Evolutionary conservation across 2,329 filamentous ascomycete species (phyloP), one percentile per base, ranked within the genome.

Genomic region (Botryotinia narcissicola): DNA sequence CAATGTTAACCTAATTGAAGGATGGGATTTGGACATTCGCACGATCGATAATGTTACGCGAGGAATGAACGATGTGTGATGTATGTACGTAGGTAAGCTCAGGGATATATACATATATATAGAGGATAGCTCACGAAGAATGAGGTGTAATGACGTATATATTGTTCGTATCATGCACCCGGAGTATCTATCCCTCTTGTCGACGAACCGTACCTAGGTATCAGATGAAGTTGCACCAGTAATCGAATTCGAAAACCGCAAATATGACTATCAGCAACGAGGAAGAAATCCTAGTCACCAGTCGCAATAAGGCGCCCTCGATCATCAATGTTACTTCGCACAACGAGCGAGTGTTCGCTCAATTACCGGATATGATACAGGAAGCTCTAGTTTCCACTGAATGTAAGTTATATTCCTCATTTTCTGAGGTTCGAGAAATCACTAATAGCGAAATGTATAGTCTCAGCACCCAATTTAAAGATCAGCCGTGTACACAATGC

Each of bases 281-380:
- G n/a, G 64, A 76, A 16, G 77, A 78, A 72, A 71, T 78, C 18
- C 77, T 73, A 59, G 69, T 79, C 37, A 78, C 77, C 8, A 79
- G 78, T 64, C 75, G 77, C 44, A 77, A 76, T 67, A 72, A 77
- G 61, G 75, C 78, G 40, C 78, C 78, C 6, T 78, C 77, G 10
- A 72, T 79, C 7, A 79, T 80, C 51, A 74, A 79, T 72, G 77
- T 80, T 3, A 75, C 69, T 44, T 79, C 78, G 22, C 70, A 77
- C 16, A 77, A 77, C 62, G 74, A 78, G 20, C 68, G 62, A 20
- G 74, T 79, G 7, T 80, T 80, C 73, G 57, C 75, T 16, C 73
- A 78, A 35, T 69, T 80, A 16, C 78, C 78, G 2, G 78, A 80
- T 75, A 48, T 80, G 10, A 80, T 80, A 29, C 78, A 80, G 71